Evolutionary conservation across 805 yeast genomes (phyloP), one percentile per base, ranked within the genome.

Genomic region (Cyberlindnera samutprakarnensis): DNA sequence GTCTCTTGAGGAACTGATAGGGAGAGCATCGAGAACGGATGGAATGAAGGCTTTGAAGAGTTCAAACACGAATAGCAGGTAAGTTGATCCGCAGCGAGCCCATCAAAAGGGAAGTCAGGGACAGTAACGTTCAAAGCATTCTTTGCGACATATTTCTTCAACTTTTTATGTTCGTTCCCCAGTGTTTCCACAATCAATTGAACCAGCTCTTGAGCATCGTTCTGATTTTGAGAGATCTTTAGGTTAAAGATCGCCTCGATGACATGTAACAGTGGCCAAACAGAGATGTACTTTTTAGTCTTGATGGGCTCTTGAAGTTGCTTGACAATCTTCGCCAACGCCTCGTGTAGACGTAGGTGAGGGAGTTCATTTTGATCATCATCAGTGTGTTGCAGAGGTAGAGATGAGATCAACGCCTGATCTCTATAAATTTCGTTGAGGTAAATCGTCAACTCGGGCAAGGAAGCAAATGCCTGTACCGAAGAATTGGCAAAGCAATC

Each of bases 401-500:
- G 26, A 3, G 49, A 39, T 12, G 31, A n/a, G 1, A 49, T 36
- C 1, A 41, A 28, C 14, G 37, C 25, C 23, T 47, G 44, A 30
- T 51, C 51, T 21, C 46, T 48, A 13, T 54, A 31, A 18, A 55
- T 35, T 21, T 47, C 57, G 31, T 54, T 75, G 38, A 82, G 53
- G 44, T 83, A 82, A 4, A 57, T 60, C 23, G 78, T 72, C 30
- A 83, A 49, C 0, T 69, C 68, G 1, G 83, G 78, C 13, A 79
- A 51, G 0, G 86, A 59, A 13, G 78, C 70, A 33, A 82, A 66
- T 0, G 88, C 92, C 54, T 90, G 98, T 14, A 92, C 49, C 1
- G 88, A 77, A 7, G 94, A 73, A 50, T 92, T 90, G 39, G 95
- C 95, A 61, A 85, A 90, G 55, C 98, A 90, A 53, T 87, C 96